These are phyloP conservation scores for Nannizziopsis arthrosporioides DNA, from an alignment of 2,329 filamentous ascomycete genomes.

Conservation along the genomic window DNA sequence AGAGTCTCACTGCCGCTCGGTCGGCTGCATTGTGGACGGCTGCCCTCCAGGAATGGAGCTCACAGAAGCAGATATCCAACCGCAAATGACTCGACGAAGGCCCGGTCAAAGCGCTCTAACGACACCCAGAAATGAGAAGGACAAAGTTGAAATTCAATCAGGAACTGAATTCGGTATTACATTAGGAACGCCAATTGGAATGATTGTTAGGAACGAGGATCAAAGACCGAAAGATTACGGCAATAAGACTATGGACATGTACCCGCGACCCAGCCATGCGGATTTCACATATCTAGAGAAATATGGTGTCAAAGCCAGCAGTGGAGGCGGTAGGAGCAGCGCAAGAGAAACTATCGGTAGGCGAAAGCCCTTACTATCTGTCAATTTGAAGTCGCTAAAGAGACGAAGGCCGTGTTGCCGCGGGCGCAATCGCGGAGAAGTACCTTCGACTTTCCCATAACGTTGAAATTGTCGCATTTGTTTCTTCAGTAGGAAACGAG, in stretches of 20 bases:
- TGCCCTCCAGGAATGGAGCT: constrained; percentile 78
- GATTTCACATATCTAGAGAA: constrained; percentile 97
- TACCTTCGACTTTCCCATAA: constrained; percentile 70
- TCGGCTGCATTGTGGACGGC: constrained; percentile 91
- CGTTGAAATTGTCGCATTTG: constrained; percentile 84
- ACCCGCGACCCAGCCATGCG: constrained; percentile 82
- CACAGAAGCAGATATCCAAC: constrained; percentile 79
- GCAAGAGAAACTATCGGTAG: constrained; percentile 87
- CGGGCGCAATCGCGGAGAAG: constrained; percentile 86
- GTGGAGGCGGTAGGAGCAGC: constrained; percentile 77
- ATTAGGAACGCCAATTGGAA: constrained; percentile 77
- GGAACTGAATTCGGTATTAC: constrained; percentile 84
- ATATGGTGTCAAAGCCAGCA: constrained; percentile 86
- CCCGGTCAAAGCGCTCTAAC: constrained; percentile 84
- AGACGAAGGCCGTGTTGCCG: constrained; percentile 64
- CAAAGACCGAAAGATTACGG: constrained; percentile 88
- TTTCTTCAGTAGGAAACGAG: constrained; percentile 68
- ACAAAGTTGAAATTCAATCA: constrained; percentile 81
- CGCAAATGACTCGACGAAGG: constrained; percentile 79
- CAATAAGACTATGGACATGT: constrained; percentile 76
- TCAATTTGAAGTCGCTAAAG: too few relatives aligned
- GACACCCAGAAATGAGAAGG: constrained; percentile 86
- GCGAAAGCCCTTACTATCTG: constrained; percentile 7
- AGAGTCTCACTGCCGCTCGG: constrained; percentile 81
- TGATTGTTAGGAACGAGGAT: constrained; percentile 84